These are phyloP conservation scores for Starmerella scarabaei DNA, from an alignment of 805 yeast species.

Conservation along the genomic window DNA sequence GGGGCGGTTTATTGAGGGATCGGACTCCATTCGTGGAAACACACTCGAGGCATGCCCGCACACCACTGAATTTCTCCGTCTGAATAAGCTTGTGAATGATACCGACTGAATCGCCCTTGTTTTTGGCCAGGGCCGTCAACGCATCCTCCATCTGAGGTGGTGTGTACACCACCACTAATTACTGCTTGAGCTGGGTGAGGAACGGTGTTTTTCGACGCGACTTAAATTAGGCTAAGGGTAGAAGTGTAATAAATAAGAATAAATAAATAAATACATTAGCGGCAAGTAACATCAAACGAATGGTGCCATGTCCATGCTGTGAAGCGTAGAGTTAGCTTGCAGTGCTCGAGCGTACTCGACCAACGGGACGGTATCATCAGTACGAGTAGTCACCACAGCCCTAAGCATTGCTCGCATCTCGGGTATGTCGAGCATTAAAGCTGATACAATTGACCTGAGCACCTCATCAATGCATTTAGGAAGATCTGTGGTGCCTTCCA, in stretches of 20 bases:
- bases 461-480: not conserved
- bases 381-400: not conserved
- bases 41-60: not conserved
- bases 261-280: no score
- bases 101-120: not conserved
- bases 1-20: slow-evolving; percentile 4
- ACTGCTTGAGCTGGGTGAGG: no score
- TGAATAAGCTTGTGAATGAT: not conserved
- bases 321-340: not conserved
- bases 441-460: not conserved
- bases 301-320: not conserved
- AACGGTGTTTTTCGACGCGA: no score
- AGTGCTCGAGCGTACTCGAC: not conserved
- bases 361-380: not conserved
- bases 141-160: slow-evolving; percentile 4
- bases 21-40: not conserved
- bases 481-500: not conserved
- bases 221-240: no score
- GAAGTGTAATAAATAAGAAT: no score
- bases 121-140: not conserved
- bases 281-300: not conserved
- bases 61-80: not conserved
- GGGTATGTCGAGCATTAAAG: slow-evolving; percentile 2
- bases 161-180: no score
- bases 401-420: no score